These are phyloP conservation scores for Backusella westeae DNA, from an alignment of 192 early-diverging fungal genomes.

Conservation along the genomic window DNA sequence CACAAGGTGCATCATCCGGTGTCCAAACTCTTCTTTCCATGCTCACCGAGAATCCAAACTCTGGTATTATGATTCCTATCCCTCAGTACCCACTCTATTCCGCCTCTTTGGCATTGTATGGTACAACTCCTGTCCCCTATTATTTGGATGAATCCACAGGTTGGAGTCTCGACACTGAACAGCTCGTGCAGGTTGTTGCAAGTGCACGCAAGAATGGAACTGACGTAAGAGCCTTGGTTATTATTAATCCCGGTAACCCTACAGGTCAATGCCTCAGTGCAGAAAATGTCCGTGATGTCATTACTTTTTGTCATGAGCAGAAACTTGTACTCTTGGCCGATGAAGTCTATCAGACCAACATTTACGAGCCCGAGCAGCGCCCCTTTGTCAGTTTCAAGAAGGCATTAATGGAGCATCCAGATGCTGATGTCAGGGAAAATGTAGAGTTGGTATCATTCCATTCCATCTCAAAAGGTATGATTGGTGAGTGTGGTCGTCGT, in stretches of 20 bases:
- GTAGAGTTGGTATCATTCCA: conserved; percentile 96
- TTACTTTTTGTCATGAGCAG: conserved; percentile 83
- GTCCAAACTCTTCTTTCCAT: conserved; percentile 90
- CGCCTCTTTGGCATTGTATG: conserved; percentile 81
- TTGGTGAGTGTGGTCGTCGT: conserved; percentile 97
- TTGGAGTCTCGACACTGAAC: conserved; percentile 74
- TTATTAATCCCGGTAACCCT: conserved; percentile 99
- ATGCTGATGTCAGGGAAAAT: conserved; percentile 48
- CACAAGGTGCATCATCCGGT: conserved; percentile 90
- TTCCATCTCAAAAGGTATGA: conserved; percentile 95
- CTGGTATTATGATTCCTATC: conserved; percentile 98
- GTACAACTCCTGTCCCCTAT: conserved; percentile 87
- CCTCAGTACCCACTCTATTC: conserved; percentile 99
- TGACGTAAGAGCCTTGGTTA: conserved; percentile 91
- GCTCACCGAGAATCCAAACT: conserved; percentile 69
- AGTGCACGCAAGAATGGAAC: conserved; percentile 64
- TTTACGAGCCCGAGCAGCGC: conserved; percentile 70
- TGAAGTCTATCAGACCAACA: conserved; percentile 98
- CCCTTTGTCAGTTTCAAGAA: conserved; percentile 99
- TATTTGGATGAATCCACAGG: conserved; percentile 83
- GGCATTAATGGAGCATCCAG: conserved; percentile 72
- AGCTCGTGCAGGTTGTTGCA: conserved; percentile 60
- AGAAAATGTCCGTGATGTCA: conserved; percentile 85
- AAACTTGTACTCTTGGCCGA: conserved; percentile 87
- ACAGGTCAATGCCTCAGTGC: conserved; percentile 86